Evolutionary conservation across 192 early-diverging fungal genomes (phyloP), one percentile per base, ranked within the genome.

Genomic region (Phlyctochytrium bullatum): DNA sequence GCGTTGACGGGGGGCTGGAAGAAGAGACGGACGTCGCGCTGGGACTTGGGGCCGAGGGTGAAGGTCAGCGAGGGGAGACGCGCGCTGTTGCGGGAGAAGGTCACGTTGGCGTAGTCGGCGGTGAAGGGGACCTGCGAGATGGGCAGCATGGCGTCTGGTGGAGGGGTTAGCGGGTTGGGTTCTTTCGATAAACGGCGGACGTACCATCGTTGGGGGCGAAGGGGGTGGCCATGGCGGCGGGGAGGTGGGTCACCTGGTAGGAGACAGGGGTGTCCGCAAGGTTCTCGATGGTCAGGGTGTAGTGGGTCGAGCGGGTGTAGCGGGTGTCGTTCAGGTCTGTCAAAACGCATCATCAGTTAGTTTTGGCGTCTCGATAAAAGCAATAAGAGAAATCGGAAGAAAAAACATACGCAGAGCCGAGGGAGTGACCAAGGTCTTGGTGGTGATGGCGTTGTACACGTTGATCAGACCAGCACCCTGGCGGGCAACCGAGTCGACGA

Each of bases 391-490:
- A 47, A 47, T 14, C 6, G 10, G 6, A 47, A 47, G 40, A 47
- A 47, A 47, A 14, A 14, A 47, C 40, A 14, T 47, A 47, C 40
- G 40, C 12, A 86, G 61, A 34, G 74, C 73, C n/a, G 71, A 76
- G 23, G 84, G 84, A 0, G 69, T 62, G 30, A 85, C 75, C 27
- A 68, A 51, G 33, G 73, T 52, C 25, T 54, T 27, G 29, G 76
- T 62, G n/a, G 35, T 64, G 62, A 84, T 72, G 33, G 80, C 59
- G 34, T 77, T 71, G 63, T 71, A 75, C 36, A 76, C 70, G 61
- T 86, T 76, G 36, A 86, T 53, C 16, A 86, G 62, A 52, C 84
- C 84, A 62, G 82, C 83, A 66, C 84, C 84, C 61, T 85, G 83
- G 31, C 52, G 50, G 34, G 65, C 61, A 14, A 63, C 68, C 10